Evolutionary conservation across 331 rosid genomes (phyloP), one percentile per base, ranked within the genome.

Genomic region (Dryas integrifolia): DNA sequence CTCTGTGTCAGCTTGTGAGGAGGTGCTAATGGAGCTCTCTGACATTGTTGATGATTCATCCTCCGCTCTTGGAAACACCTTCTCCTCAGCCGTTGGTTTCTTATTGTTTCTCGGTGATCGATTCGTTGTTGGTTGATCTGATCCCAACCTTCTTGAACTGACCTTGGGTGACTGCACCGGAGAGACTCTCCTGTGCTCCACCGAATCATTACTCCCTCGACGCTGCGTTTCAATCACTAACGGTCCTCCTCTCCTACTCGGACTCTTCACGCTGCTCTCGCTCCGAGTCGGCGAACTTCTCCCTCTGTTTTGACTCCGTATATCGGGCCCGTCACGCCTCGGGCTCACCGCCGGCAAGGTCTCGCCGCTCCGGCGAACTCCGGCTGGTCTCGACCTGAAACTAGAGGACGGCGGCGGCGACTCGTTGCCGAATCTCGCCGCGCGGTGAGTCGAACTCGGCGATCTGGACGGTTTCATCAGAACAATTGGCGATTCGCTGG

Each of bases 1-100:
- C 92, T 91, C 98, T 8, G 88, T 80, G 67, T 94, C 96, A 8
- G 86, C 80, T 61, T 79, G 91, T 24, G 97, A 92, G 8, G 74
- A 83, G 11, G 85, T 82, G 77, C 86, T 88, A 51, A 88, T 52
- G 70, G 90, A 84, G 77, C 90, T 83, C 38, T 91, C 97, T 41
- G 97, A 94, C 82, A 91, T 24, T 5, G 85, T 89, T 72, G 96
- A 85, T 0, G 85, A 81, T 64, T 89, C 97, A 48, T 94, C 96
- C 82, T 91, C 96, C 56, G 76, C 81, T 16, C 61, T 81, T 52
- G 39, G 58, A 14, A 74, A 52, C 61, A 58, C 64, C 44, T 78
- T 77, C 63, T 68, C 76, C 39, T 75, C 81, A 0, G 53, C 78
- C 75, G 83, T 72, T 15, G 68, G 58, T 72, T 73, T 89, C 77